These are phyloP conservation scores for Colletotrichum nymphaeae DNA, from an alignment of 2,329 filamentous ascomycete genomes.

Conservation along the genomic window DNA sequence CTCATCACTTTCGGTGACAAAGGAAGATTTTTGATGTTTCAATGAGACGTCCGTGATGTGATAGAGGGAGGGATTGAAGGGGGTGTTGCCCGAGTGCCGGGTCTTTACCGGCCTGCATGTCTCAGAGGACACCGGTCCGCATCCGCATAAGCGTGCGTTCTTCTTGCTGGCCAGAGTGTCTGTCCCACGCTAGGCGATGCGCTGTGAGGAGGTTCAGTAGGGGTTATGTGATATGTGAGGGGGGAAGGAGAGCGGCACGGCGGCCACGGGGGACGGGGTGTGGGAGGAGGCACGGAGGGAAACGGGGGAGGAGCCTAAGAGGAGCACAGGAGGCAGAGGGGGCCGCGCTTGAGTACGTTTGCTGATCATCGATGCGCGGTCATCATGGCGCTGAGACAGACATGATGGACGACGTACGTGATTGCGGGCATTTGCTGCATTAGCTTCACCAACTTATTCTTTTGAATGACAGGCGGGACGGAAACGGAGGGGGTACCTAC, in stretches of 20 bases:
- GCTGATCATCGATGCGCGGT: constrained; percentile 1
- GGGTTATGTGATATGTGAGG: neutral
- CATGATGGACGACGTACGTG: neutral
- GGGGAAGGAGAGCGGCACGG: neutral
- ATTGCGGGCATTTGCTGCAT: constrained; percentile 5
- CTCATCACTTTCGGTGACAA: neutral
- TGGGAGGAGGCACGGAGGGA: neutral
- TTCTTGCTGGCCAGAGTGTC: neutral
- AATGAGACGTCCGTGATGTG: neutral
- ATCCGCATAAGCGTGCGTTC: neutral
- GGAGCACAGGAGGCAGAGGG: neutral
- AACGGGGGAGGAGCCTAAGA: no score
- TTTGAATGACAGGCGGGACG: neutral
- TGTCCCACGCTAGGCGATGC: neutral
- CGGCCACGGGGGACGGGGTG: neutral
- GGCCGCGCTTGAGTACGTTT: neutral
- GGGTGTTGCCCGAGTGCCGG: neutral
- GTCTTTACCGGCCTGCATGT: neutral
- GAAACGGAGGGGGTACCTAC: no score
- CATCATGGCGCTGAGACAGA: constrained; percentile 6
- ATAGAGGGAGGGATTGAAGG: neutral
- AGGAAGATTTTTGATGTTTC: neutral
- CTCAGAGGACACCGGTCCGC: neutral
- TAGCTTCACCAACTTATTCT: neutral
- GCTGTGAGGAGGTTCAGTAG: constrained; percentile 1